Conservation (phyloP, 2,329 filamentous ascomycete genomes). For the Alternaria sp. region DNA sequence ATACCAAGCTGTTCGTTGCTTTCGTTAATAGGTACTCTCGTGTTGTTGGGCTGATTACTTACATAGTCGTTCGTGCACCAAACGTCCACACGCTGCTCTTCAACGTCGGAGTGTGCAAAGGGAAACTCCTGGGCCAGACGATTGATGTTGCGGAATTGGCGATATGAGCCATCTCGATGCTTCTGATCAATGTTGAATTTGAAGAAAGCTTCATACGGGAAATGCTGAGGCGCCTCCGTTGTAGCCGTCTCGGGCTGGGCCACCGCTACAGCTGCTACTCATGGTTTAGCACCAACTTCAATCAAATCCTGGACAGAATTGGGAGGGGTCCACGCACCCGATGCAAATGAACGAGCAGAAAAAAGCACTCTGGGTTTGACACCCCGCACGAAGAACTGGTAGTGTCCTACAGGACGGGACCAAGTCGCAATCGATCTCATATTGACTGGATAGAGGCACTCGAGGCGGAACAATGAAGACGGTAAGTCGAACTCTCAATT, state of each 20-base stretch:
- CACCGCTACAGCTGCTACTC: not conserved
- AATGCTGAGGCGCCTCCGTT: not conserved
- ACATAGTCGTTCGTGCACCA: not conserved
- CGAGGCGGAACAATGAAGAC: not conserved
- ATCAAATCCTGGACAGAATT: not conserved
- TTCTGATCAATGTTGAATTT: not conserved
- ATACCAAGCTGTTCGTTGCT: not conserved
- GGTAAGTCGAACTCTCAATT: not conserved
- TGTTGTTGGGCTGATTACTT: not conserved
- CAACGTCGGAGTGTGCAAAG: not conserved
- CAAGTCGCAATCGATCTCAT: not conserved
- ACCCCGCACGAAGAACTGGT: not conserved
- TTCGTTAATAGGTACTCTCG: not conserved
- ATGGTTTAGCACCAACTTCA: not conserved
- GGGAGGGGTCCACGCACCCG: not conserved
- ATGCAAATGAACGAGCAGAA: not conserved
- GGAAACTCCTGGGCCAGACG: not conserved
- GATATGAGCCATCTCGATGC: not conserved
- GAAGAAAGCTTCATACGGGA: not conserved
- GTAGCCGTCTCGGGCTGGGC: not conserved
- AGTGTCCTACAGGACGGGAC: not conserved
- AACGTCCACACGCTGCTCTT: not conserved
- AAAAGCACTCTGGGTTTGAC: not conserved
- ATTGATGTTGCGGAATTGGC: not conserved
- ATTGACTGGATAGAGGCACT: not conserved